Base-by-base conservation (phyloP, 2,329 filamentous ascomycete species). In the Penicillium digitatum region DNA sequence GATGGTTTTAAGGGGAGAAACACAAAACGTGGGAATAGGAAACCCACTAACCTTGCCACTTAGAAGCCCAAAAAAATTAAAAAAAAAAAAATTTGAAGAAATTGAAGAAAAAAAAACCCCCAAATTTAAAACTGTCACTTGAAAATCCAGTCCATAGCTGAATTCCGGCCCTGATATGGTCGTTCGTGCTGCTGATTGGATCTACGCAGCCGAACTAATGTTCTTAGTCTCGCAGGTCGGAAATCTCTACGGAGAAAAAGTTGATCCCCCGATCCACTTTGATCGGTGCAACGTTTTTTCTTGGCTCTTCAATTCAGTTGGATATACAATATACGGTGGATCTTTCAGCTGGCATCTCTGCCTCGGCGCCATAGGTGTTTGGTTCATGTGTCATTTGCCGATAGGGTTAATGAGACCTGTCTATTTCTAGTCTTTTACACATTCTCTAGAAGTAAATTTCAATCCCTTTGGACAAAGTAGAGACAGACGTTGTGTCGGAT, bases 321-420 rank as follows among this genome's bases (percentile, higher is more conserved):
- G n/a, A n/a, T n/a, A n/a, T n/a, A n/a, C n/a, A 27, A 24, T 35
- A 20, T 22, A 37, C 16, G 10, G 38, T 46, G 40, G 38, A 49
- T 59, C 11, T 48, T 49, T 65, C 62, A 65, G 63, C 63, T 65
- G 57, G 55, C 6, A 56, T 62, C 42, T 64, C 57, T 62, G 58
- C 62, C 62, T 64, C 48, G 58, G 52, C 27, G 57, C 38, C 54
- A 60, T 58, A 62, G 57, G 58, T 59, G 62, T 63, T 52, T 55
- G 54, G 56, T 42, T 35, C 32, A 39, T 27, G 39, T 38, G 39
- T n/a, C 54, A 58, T 60, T 59, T 42, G 31, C 29, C 39, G 32
- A 40, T 38, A 35, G 8, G 38, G 9, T n/a, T 22, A 38, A 24
- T 3, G 12, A 18, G 24, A 16, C 5, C 24, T 27, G 12, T 26